Base-by-base conservation (phyloP, 2,329 filamentous ascomycete genomes). In the Verticillium nonalfalfae region DNA sequence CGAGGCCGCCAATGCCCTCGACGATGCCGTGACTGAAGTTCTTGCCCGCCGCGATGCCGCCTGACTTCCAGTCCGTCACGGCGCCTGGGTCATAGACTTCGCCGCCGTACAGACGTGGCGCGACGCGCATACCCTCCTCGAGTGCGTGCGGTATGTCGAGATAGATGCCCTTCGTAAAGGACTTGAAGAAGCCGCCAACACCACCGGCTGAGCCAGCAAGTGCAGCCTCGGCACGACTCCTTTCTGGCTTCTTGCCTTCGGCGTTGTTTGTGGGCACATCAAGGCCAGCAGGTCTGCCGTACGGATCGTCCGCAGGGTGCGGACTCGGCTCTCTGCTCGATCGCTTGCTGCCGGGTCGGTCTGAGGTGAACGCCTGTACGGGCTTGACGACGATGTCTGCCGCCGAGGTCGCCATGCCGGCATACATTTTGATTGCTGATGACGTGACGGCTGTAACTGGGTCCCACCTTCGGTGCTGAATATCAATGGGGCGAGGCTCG, bases 51-150 rank as follows among this genome's bases (percentile, higher is more conserved):
- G 75, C 78, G 26, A 74, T 71, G 9, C 70, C 65, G 3, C 80
- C 81, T 4, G 76, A 78, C 56, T 77, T 75, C 61, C 81, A 75
- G 7, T 79, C 81, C 3, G 74, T 78, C 57, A 83, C 76, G 3
- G 57, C 74, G 69, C 7, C 74, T 73, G 73, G 65, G 80, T 65
- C 58, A 9, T 59, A 35, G 1, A 66, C 63, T 21, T 63, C 54
- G 0, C 63, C 80, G 31, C 80, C 80, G 64, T 84, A 84, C 1
- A 84, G 72, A 33, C 77, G 78, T 4, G 82, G 82, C 14, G 79
- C 78, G 33, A 80, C 81, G 62, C 83, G 81, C 60, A 84, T 79
- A 5, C 82, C 82, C 63, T 83, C 79, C 0, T 81, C 76, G 1
- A 81, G 65, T 0, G 80, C 81, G 39, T 83, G 71, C 3, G 77